A percentile compares a stretch with the other conserved stretches of the same genome.
phyloP scores from a whole-genome alignment of 2,329 filamentous ascomycete species.

The Tolypocladium cylindrosporum region DNA sequence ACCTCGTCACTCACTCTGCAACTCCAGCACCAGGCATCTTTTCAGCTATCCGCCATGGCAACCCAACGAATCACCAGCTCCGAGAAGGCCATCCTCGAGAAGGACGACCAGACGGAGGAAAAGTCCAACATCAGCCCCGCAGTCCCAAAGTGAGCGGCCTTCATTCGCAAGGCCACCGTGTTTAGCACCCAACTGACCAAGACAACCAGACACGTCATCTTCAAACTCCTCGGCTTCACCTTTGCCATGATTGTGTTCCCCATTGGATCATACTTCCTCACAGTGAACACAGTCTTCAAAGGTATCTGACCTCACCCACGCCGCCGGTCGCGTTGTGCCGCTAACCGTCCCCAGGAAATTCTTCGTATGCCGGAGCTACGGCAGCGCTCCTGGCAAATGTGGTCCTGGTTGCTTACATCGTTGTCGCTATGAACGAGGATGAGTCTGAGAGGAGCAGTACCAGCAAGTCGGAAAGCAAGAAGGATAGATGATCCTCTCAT shows the following conservation, averaged over 20 bases:
- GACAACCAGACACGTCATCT: constrained; percentile 60
- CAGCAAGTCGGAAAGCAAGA: constrained; percentile 35
- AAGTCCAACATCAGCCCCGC: constrained; percentile 72
- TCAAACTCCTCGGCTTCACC: constrained; percentile 84
- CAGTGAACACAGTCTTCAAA: constrained; percentile 64
- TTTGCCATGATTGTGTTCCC: constrained; percentile 83
- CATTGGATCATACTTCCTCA: constrained; percentile 80
- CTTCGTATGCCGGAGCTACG: constrained; percentile 74
- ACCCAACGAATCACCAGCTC: constrained; percentile 55
- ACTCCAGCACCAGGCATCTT: background rate
- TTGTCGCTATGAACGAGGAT: constrained; percentile 89
- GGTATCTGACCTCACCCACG: constrained; percentile 39
- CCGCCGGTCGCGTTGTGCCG: constrained; percentile 1
- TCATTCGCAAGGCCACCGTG: constrained; percentile 1
- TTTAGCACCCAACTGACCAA: background rate
- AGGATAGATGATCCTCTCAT: constrained; percentile 27
- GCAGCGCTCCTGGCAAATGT: constrained; percentile 88
- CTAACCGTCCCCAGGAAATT: constrained; percentile 53
- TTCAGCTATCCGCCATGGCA: constrained; percentile 44
- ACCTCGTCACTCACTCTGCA: background rate
- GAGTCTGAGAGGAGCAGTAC: constrained; percentile 37
- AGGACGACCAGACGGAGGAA: constrained; percentile 40
- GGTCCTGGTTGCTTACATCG: constrained; percentile 79
- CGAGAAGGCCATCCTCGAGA: constrained; percentile 58
- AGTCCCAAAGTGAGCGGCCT: constrained; percentile 60